phyloP scores from a whole-genome alignment of 257 asterid genomes.

The Jacaranda mimosifolia region DNA sequence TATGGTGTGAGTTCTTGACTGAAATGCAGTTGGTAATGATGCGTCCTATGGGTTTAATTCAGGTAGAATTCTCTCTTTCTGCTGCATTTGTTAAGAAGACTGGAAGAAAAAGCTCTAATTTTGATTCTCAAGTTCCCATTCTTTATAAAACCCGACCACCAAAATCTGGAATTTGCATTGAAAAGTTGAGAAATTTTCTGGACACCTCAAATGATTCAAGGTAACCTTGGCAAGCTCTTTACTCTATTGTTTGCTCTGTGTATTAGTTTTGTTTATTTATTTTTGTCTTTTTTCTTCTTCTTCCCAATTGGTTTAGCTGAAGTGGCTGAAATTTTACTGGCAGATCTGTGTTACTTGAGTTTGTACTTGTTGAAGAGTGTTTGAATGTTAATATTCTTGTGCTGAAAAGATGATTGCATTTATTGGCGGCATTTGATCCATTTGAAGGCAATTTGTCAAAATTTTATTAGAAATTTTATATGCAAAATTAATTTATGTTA shows the following conservation, averaged over 20 bases:
- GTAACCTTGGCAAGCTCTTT: constrained; percentile 41
- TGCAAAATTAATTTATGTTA: constrained; percentile 18
- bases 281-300: neutral
- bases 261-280: neutral
- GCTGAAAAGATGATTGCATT: neutral
- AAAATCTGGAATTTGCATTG: constrained; percentile 16
- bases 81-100: constrained; percentile 39
- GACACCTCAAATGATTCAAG: constrained; percentile 48
- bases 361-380: constrained; percentile 33
- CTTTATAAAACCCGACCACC: constrained; percentile 33
- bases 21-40: constrained; percentile 43
- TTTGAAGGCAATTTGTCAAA: neutral
- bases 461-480: neutral
- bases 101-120: constrained; percentile 43
- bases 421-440: constrained; percentile 34
- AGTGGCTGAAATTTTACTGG: constrained; percentile 18
- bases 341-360: constrained; percentile 46
- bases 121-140: constrained; percentile 46
- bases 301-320: constrained; percentile 17
- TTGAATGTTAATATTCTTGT: constrained; percentile 26
- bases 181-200: constrained; percentile 20
- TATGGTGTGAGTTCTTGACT: constrained; percentile 42
- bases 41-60: constrained; percentile 24
- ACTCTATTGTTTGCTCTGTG: neutral
- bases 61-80: constrained; percentile 37